Evolutionary conservation across 495 filamentous ascomycete genomes (phyloP), one percentile per base, ranked within the genome.

Genomic region (Podospora fimiseda): DNA sequence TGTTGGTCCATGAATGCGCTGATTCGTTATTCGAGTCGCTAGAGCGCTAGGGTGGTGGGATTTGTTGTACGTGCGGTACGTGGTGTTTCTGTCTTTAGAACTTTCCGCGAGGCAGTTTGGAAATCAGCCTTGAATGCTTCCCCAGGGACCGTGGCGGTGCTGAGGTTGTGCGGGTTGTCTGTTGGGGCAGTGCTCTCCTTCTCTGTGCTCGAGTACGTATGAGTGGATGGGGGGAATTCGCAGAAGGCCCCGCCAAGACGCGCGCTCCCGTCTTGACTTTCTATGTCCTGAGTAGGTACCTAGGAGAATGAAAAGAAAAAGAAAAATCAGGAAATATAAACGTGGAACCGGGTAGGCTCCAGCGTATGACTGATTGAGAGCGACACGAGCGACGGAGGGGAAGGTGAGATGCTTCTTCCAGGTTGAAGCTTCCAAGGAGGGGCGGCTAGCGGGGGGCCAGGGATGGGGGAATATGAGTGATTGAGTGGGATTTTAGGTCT

Each of bases 1-100:
- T 73, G 71, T 64, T 70, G 72, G 63, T 75, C 73, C 74, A 77
- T 77, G 48, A 44, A 52, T 58, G 21, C 44, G 44, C 44, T 47
- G 44, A 33, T 47, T 47, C 55, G 53, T 43, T 53, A 44, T n/a
- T 52, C 50, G 57, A 58, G 43, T 40, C 48, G 46, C 33, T 43
- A 43, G 37, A 40, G 48, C n/a, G 41, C 44, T 53, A 38, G 56
- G 46, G 53, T 53, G 21, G 48, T 18, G n/a, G n/a, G n/a, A n/a
- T n/a, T n/a, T n/a, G n/a, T n/a, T n/a, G n/a, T n/a, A n/a, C n/a
- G n/a, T 30, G 43, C 33, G 27, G 44, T 53, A 40, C 40, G 55
- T 61, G 60, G 54, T 69, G 67, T 66, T 69, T 57, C 67, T 64
- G 64, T 70, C 54, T 65, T 67, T 69, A 69, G 66, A 67, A 69